A percentile compares a stretch with the other conserved stretches of the same genome.
Evolutionary conservation across 2,329 filamentous ascomycete species (phyloP).

Genomic region (Ceratocystis eucalypticola): DNA sequence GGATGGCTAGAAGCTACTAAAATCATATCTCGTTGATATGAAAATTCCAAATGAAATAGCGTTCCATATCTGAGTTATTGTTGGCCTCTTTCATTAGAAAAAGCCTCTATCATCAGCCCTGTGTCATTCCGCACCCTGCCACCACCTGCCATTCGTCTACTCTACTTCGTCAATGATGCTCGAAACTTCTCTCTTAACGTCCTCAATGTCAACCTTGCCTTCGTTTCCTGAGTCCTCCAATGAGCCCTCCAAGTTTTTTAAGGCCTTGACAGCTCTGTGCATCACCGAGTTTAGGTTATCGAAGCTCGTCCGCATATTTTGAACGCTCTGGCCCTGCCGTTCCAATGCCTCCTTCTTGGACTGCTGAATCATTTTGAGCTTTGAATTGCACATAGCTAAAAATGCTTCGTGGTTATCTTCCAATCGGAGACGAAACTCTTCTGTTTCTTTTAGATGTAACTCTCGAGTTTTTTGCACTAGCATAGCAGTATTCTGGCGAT

Average conservation of each 20-base stretch:
- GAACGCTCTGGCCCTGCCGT: neutral
- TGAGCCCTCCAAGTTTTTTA: constrained; percentile 6
- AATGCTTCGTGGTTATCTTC: constrained; percentile 14
- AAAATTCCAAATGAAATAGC: no score
- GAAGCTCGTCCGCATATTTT: neutral
- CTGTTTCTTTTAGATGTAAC: constrained; percentile 8
- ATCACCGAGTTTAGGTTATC: constrained; percentile 3
- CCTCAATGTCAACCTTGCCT: neutral
- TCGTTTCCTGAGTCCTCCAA: neutral
- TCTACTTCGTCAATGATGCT: constrained; percentile 9
- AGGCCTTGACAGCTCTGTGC: neutral
- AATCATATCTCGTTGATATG: no score
- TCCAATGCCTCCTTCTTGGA: neutral
- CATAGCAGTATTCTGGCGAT: neutral
- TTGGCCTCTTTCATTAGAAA: neutral
- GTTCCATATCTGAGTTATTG: no score
- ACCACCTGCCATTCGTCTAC: neutral
- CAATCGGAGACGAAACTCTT: neutral
- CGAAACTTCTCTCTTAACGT: constrained; percentile 6
- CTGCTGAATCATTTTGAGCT: constrained; percentile 6
- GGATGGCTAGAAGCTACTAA: no score
- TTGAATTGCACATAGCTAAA: constrained; percentile 6
- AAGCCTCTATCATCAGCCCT: neutral
- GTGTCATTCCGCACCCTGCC: neutral
- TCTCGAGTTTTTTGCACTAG: constrained; percentile 10